Evolutionary conservation across 495 filamentous ascomycete genomes (phyloP).

Genomic region (Rhypophila decipiens): DNA sequence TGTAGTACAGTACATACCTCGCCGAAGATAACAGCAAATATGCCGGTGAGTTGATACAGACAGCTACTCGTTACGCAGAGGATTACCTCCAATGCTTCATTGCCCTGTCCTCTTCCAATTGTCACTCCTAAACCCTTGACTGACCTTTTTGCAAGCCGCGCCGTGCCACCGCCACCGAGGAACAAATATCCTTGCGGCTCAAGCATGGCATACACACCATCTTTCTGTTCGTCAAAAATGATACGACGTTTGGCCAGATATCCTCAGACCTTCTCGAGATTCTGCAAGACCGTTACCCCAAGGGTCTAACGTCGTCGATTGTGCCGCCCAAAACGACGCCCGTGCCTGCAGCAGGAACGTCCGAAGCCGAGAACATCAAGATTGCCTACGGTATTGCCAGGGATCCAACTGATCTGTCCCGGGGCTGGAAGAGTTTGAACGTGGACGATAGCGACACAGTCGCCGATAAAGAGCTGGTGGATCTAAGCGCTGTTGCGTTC

Average conservation of each 20-base stretch:
- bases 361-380: conserved; percentile 24
- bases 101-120: neutral
- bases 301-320: conserved; percentile 31
- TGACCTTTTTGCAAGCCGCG: neutral
- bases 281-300: conserved; percentile 41
- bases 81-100: neutral
- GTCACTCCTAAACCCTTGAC: neutral
- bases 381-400: conserved; percentile 36
- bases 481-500: conserved; percentile 66
- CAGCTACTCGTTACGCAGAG: neutral
- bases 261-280: conserved; percentile 59
- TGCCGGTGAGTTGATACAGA: neutral
- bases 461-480: conserved; percentile 35
- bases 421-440: conserved; percentile 36
- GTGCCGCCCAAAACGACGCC: conserved; percentile 14
- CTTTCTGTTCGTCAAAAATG: conserved; percentile 60
- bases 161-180: neutral
- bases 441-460: conserved; percentile 29
- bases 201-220: conserved; percentile 76
- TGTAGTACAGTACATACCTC: too few relatives aligned
- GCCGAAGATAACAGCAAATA: too few relatives aligned
- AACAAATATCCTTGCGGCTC: conserved; percentile 62
- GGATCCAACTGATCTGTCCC: conserved; percentile 20
- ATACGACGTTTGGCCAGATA: conserved; percentile 52
- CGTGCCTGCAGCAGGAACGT: conserved; percentile 16